phyloP scores from a whole-genome alignment of 768 basidiomycete genomes.

The Mrakia gelida region DNA sequence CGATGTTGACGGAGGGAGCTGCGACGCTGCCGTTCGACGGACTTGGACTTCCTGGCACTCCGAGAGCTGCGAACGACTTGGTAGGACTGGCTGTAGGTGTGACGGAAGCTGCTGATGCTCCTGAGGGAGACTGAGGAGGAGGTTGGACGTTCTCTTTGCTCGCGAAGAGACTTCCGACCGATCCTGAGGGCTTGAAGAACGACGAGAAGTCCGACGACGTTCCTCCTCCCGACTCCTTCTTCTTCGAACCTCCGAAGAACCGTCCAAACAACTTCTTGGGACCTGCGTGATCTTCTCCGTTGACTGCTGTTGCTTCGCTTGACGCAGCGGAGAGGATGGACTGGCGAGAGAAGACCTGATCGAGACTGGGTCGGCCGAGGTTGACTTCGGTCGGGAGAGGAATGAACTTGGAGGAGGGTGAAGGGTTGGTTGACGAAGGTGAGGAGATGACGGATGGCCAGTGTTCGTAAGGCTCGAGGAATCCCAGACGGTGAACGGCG shows the following conservation, averaged over 20 bases:
- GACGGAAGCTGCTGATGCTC: background rate
- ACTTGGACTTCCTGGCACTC: background rate
- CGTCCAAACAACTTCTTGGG: slow-evolving; percentile 24
- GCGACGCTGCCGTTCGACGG: background rate
- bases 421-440: background rate
- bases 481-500: slow-evolving; percentile 4
- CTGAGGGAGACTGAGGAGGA: background rate
- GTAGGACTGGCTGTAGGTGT: slow-evolving; percentile 1
- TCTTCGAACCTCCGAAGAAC: background rate
- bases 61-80: slow-evolving; percentile 12
- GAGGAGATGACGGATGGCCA: slow-evolving; percentile 11
- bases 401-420: background rate
- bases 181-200: slow-evolving; percentile 10
- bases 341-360: slow-evolving; percentile 12
- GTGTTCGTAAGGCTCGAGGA: slow-evolving; percentile 19
- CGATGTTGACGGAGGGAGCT: slow-evolving; percentile 2
- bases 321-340: slow-evolving; percentile 4
- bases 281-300: background rate
- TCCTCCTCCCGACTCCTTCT: slow-evolving; percentile 8
- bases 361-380: slow-evolving; percentile 13
- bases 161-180: background rate
- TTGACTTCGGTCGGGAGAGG: slow-evolving; percentile 4
- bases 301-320: background rate
- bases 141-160: slow-evolving; percentile 8
- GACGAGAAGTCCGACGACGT: slow-evolving; percentile 4